Evolutionary conservation across 495 filamentous ascomycete species (phyloP).

Genomic region (Aspergillus bertholletiae): DNA sequence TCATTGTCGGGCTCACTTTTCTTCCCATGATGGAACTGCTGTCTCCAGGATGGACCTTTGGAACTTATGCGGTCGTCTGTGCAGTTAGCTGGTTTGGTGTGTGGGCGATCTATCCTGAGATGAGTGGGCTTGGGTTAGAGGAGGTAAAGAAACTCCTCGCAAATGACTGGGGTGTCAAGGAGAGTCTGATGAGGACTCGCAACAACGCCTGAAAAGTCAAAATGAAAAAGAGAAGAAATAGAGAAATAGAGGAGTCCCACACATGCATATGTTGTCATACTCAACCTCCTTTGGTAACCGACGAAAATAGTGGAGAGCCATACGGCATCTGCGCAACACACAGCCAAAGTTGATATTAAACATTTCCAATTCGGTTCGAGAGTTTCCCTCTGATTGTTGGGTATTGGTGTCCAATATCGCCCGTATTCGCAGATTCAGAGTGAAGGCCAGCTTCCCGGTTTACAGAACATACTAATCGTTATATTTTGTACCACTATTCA

Average conservation of each 20-base stretch:
- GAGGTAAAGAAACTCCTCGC: slow-evolving; percentile 72
- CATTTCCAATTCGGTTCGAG: slow-evolving; percentile 14
- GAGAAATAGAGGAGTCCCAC: too few species aligned
- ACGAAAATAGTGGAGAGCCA: slow-evolving; percentile 25
- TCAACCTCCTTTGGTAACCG: slow-evolving; percentile 9
- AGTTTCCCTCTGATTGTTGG: slow-evolving; percentile 2
- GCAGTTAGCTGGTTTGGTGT: slow-evolving; percentile 60
- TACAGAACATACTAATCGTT: too few species aligned
- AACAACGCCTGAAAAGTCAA: neutral
- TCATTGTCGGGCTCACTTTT: slow-evolving; percentile 83
- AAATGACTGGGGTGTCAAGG: slow-evolving; percentile 68
- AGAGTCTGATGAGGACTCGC: slow-evolving; percentile 21
- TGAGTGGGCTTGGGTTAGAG: slow-evolving; percentile 75
- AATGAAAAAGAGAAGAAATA: neutral
- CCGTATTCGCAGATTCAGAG: slow-evolving; percentile 23
- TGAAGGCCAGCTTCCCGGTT: slow-evolving; percentile 9
- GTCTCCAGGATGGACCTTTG: slow-evolving; percentile 74
- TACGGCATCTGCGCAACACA: slow-evolving; percentile 15
- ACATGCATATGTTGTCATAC: slow-evolving; percentile 15
- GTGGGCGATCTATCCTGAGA: slow-evolving; percentile 80
- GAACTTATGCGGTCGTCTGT: slow-evolving; percentile 70
- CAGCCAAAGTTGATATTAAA: slow-evolving; percentile 20
- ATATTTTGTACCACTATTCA: slow-evolving; percentile 18
- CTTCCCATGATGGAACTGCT: slow-evolving; percentile 79
- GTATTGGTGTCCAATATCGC: slow-evolving; percentile 18